Base-by-base conservation (phyloP, 805 yeast genomes). In the Pichia eremophila region DNA sequence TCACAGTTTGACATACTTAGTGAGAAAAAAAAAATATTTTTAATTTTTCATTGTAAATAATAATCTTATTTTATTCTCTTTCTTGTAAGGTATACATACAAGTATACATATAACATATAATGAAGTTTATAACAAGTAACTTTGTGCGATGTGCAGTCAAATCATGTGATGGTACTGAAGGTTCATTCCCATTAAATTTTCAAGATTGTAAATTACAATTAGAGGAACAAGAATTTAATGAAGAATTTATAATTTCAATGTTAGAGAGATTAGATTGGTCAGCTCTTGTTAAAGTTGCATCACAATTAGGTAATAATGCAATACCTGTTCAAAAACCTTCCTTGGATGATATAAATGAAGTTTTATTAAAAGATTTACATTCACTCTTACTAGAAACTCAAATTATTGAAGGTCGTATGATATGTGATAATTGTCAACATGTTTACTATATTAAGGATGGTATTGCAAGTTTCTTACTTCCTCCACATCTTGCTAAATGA, bases 51-150 rank as follows among this genome's bases (percentile, higher is more conserved):
- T 19, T 4, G 22, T n/a, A n/a, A n/a, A n/a, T n/a, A n/a, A n/a
- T n/a, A n/a, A n/a, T n/a, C n/a, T n/a, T n/a, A n/a, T n/a, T n/a
- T n/a, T n/a, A n/a, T n/a, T n/a, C n/a, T n/a, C n/a, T n/a, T n/a
- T n/a, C n/a, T n/a, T 19, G 22, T 19, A 19, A 3, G 3, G 4
- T 19, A 19, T 19, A 19, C 4, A 19, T 19, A 19, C 22, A 3
- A 19, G 22, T 4, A 19, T 19, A 19, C 22, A 29, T 11, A 29
- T 11, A n/a, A 39, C 29, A 39, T 7, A 40, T 15, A 31, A 91
- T 91, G 99, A 91, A 93, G 69, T 80, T 91, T 59, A 70, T 93
- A 28, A 91, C 99, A n/a, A 86, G 97, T 12, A 93, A 93, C 66
- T 93, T 93, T 66, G 95, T 93, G 52, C 88, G 84, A 63, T 93